Evolutionary conservation across 2,329 filamentous ascomycete genomes (phyloP), one percentile per base, ranked within the genome.

Genomic region (Clonostachys chloroleuca): DNA sequence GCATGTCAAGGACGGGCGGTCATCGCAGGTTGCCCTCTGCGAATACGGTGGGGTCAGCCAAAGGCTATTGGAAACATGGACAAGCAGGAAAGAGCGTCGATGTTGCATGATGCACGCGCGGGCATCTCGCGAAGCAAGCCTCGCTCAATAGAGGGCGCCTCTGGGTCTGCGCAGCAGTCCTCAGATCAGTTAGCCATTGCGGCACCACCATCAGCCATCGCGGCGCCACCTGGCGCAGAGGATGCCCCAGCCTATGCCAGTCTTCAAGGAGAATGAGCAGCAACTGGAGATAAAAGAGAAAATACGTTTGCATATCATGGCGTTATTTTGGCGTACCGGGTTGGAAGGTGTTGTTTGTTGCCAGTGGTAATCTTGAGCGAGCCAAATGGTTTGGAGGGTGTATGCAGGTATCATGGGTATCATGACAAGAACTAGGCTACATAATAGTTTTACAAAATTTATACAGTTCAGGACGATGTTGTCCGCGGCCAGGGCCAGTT

Each of bases 1-100:
- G 82, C 88, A 17, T 92, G 90, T 56, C 87, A 96, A 64, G 94
- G 95, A 6, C 87, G 87, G 51, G 90, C 91, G 1, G 82, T 97
- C 7, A 89, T 99, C 57, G 85, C 91, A 35, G 94, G 94, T 4
- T 96, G 92, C 57, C 94, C 94, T 0, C 68, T 99, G 51, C 78
- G 92, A 34, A 84, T 99, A 16, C 85, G 91, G 52, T 99, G 94
- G 94, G 92, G 92, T 14, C 86, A 88, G 62, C 92, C 95, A 14
- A 94, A 91, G 71, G 87, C 92, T 2, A 77, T 99, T 47, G 94
- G 96, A 48, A 95, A 83, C 20, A 87, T 97, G 83, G 89, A 95
- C 53, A 86, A 86, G 51, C 91, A 96, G 47, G 81, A 95, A 64
- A 80, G 92, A 40, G 77, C 86, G 54, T 81, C 87, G 59, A 90